A percentile compares a stretch with the other conserved stretches of the same genome.
These are phyloP conservation scores for Citeromyces matritensis DNA, from an alignment of 805 yeast genomes.

Conservation along the genomic window DNA sequence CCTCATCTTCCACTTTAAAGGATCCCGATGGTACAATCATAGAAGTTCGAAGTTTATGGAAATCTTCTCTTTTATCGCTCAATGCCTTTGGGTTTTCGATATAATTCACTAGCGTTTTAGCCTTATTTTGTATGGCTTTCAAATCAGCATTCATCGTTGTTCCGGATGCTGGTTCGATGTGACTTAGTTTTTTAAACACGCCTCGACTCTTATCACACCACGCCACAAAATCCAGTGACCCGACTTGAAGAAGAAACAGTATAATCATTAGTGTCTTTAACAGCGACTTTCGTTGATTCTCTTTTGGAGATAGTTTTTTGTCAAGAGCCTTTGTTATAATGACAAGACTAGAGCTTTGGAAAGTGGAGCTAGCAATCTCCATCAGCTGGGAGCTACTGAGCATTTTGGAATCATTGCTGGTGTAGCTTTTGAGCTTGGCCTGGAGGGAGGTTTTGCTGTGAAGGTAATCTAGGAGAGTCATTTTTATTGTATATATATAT, in stretches of 20 bases:
- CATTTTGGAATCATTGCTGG: slow-evolving; percentile 37
- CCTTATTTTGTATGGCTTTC: slow-evolving; percentile 2
- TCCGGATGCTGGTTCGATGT: slow-evolving; percentile 1
- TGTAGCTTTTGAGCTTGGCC: slow-evolving; percentile 14
- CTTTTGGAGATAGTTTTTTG: slow-evolving; percentile 19
- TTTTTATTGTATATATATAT: too few species aligned
- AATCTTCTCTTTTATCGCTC: slow-evolving; percentile 21
- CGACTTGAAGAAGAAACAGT: slow-evolving; percentile 34
- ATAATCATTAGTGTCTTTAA: slow-evolving; percentile 38
- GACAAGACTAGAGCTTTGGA: slow-evolving; percentile 18
- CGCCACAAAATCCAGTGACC: slow-evolving; percentile 30
- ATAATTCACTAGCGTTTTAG: slow-evolving; percentile 15
- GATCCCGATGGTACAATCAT: slow-evolving; percentile 20
- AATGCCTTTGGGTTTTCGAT: slow-evolving; percentile 18
- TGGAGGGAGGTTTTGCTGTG: too few species aligned
- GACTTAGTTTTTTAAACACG: slow-evolving; percentile 14
- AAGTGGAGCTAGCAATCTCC: slow-evolving; percentile 32
- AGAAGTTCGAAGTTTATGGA: slow-evolving; percentile 21
- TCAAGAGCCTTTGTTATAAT: slow-evolving; percentile 22
- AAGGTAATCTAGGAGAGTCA: too few species aligned
- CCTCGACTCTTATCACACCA: slow-evolving; percentile 30
- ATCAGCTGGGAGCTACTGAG: slow-evolving; percentile 41
- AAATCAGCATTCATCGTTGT: too few species aligned
- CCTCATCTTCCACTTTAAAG: slow-evolving; percentile 4
- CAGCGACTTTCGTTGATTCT: slow-evolving; percentile 20